Base-by-base conservation (phyloP, 2,329 filamentous ascomycete species). In the Pyricularia pennisetigena region DNA sequence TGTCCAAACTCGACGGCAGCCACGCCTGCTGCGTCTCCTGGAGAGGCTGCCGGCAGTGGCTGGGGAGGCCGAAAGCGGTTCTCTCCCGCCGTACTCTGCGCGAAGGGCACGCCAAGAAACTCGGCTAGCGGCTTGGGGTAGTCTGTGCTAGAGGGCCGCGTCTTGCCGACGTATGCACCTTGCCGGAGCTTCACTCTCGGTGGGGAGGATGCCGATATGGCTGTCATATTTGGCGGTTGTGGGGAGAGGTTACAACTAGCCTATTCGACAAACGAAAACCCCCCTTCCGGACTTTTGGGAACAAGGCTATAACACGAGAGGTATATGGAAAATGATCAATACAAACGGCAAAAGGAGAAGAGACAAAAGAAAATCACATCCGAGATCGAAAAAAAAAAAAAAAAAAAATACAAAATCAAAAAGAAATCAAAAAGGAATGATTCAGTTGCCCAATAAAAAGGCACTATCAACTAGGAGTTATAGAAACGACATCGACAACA, bases 101-200 rank as follows among this genome's bases (percentile, higher is more conserved):
- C 84, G 70, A 81, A 86, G 0, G 83, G 82, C 32, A 86, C 78
- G 66, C 82, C 82, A 63, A 80, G 78, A 73, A 82, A 86, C 12
- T 78, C 78, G 59, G 85, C 81, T 61, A 86, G 71, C 20, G 78
- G 72, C 65, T 78, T 79, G 4, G 82, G 80, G 49, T 67, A 67
- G 4, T 32, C n/a, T 20, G 28, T 30, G 66, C 30, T 49, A 6
- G 30, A 10, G 2, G 57, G 30, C 30, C 29, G 66, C 9, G 29
- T 30, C 57, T 20, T 61, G 68, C 81, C 81, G 2, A 78, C 68
- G 70, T 81, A 82, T 1, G 72, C 77, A 62, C 81, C 81, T 71
- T 82, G 81, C 12, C 64, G 71, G 64, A 82, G 73, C 23, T 69
- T 69, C 49, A 80, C 72, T 16, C 57, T 70, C 20, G 68, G 74